phyloP scores from a whole-genome alignment of 306 rosid species.

The Sphenostylis stenocarpa region DNA sequence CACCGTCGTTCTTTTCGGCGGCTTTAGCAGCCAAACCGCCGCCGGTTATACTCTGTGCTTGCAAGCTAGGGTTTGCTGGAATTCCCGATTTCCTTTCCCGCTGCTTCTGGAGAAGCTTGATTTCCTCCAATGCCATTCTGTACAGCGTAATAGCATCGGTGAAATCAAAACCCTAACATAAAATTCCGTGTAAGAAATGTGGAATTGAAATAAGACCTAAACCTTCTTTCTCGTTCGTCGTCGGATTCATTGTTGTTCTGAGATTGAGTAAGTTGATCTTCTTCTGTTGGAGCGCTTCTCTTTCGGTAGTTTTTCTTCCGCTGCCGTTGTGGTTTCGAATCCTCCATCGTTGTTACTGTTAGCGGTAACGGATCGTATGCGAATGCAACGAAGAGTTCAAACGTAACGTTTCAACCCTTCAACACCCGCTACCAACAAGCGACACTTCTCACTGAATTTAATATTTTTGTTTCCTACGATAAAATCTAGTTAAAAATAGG shows the following conservation, averaged over 20 bases:
- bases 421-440: neutral
- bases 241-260: slow-evolving; percentile 43
- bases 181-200: neutral
- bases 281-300: slow-evolving; percentile 45
- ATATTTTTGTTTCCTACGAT: too few species aligned
- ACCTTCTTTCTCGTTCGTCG: slow-evolving; percentile 80
- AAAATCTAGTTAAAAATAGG: too few species aligned
- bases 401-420: neutral
- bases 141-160: neutral
- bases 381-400: neutral
- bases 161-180: slow-evolving; percentile 18
- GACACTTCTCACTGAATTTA: neutral
- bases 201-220: neutral
- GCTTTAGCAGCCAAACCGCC: slow-evolving; percentile 39
- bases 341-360: slow-evolving; percentile 32
- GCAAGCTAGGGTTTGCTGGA: slow-evolving; percentile 54
- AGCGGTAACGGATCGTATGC: neutral
- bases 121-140: slow-evolving; percentile 91
- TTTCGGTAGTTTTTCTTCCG: slow-evolving; percentile 68
- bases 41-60: slow-evolving; percentile 21
- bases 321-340: slow-evolving; percentile 33
- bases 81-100: slow-evolving; percentile 88
- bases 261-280: slow-evolving; percentile 15
- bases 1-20: slow-evolving; percentile 44
- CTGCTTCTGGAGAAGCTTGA: slow-evolving; percentile 88